These are phyloP conservation scores for Debaryomyces psychrophilus DNA, from an alignment of 1,139 yeast species.

Conservation along the genomic window DNA sequence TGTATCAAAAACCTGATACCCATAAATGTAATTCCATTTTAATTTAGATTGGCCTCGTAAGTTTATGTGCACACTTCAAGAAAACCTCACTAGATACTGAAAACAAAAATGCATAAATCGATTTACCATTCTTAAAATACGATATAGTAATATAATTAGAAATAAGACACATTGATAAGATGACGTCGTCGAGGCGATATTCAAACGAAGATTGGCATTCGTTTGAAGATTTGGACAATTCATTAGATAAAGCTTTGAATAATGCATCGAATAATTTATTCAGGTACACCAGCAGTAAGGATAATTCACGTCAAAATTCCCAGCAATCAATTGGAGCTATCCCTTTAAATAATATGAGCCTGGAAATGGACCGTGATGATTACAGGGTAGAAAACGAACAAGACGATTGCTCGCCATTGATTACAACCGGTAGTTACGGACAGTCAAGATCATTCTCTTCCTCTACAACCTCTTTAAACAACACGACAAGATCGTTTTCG, in stretches of 20 bases:
- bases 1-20: neutral
- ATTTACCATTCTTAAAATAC: neutral
- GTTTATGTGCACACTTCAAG: neutral
- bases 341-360: conserved; percentile 29
- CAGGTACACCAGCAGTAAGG: conserved; percentile 18
- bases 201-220: conserved; percentile 29
- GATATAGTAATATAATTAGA: neutral
- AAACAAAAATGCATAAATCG: neutral
- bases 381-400: conserved; percentile 11
- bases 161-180: neutral
- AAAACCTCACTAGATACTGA: conserved; percentile 1
- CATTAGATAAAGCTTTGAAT: conserved; percentile 47
- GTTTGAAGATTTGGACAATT: conserved; percentile 47
- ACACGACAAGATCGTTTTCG: conserved; percentile 20
- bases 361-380: conserved; percentile 11
- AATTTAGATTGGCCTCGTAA: neutral
- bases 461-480: conserved; percentile 22
- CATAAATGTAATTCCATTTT: neutral
- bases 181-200: conserved; percentile 20
- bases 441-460: conserved; percentile 27
- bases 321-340: conserved; percentile 33
- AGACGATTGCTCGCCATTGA: conserved; percentile 36
- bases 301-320: conserved; percentile 22
- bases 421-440: conserved; percentile 20
- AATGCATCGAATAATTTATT: conserved; percentile 40